Conservation (phyloP, 768 basidiomycete species). For the Candolleomyces efflorescens region DNA sequence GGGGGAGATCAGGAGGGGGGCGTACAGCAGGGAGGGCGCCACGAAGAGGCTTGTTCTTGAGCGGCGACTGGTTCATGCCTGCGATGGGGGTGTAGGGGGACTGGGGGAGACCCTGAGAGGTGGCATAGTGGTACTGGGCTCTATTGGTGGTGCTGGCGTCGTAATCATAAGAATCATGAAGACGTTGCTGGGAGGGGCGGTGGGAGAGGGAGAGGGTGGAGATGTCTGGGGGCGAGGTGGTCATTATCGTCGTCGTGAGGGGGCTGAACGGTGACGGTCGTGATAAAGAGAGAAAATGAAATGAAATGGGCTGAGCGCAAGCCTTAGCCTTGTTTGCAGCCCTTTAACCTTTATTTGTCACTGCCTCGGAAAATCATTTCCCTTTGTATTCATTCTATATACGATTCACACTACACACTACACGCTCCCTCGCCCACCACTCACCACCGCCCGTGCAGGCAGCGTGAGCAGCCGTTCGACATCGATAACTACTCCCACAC, state of each 20-base stretch:
- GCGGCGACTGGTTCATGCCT: conserved; percentile 57
- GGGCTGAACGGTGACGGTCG: conserved; percentile 11
- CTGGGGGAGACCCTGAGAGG: conserved; percentile 54
- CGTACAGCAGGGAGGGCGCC: conserved; percentile 71
- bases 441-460: conserved; percentile 37
- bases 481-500: conserved; percentile 38
- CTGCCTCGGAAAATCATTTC: neutral
- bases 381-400: neutral
- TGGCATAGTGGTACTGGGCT: conserved; percentile 67
- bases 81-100: conserved; percentile 55
- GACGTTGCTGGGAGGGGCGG: conserved; percentile 62
- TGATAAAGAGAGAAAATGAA: conserved; percentile 24
- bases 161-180: conserved; percentile 84
- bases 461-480: conserved; percentile 43
- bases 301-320: conserved; percentile 15
- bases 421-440: neutral
- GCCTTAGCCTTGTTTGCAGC: conserved; percentile 34
- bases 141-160: conserved; percentile 56
- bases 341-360: conserved; percentile 18
- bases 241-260: conserved; percentile 49
- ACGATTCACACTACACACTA: neutral
- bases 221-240: conserved; percentile 77
- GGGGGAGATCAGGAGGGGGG: conserved; percentile 22
- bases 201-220: conserved; percentile 70
- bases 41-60: conserved; percentile 70